These are phyloP conservation scores for Ambrosia artemisiifolia DNA, from an alignment of 129 eudicot genomes.

Conservation along the genomic window DNA sequence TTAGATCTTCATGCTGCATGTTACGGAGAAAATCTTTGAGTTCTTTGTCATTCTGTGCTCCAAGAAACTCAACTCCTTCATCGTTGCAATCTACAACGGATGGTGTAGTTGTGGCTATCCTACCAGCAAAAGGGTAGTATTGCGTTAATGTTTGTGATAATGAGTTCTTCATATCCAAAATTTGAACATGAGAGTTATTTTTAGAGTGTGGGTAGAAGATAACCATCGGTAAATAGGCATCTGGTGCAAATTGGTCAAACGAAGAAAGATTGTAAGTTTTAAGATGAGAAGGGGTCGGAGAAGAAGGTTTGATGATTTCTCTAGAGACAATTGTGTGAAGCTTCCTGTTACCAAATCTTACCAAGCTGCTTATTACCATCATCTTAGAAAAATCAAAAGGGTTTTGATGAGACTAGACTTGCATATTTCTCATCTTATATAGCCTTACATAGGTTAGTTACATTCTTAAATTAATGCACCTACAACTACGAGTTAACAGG, in stretches of 20 bases:
- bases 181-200: background rate
- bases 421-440: background rate
- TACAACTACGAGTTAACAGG: background rate
- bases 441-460: background rate
- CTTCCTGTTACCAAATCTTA: background rate
- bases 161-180: constrained; percentile 9
- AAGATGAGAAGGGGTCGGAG: constrained; percentile 26
- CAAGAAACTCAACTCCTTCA: constrained; percentile 23
- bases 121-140: constrained; percentile 30
- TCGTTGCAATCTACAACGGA: constrained; percentile 25
- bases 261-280: constrained; percentile 5
- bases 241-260: background rate
- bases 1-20: constrained; percentile 20
- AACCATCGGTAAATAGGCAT: constrained; percentile 5
- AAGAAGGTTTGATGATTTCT: constrained; percentile 23
- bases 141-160: constrained; percentile 23
- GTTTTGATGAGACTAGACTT: background rate
- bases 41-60: background rate
- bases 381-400: background rate
- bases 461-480: background rate
- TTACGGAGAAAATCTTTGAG: constrained; percentile 12
- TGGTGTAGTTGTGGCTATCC: constrained; percentile 1
- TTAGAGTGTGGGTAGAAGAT: constrained; percentile 18
- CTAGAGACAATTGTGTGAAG: constrained; percentile 13
- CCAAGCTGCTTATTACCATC: background rate